Conservation (phyloP, 768 basidiomycete genomes). For the Clitopilus passeckerianus region DNA sequence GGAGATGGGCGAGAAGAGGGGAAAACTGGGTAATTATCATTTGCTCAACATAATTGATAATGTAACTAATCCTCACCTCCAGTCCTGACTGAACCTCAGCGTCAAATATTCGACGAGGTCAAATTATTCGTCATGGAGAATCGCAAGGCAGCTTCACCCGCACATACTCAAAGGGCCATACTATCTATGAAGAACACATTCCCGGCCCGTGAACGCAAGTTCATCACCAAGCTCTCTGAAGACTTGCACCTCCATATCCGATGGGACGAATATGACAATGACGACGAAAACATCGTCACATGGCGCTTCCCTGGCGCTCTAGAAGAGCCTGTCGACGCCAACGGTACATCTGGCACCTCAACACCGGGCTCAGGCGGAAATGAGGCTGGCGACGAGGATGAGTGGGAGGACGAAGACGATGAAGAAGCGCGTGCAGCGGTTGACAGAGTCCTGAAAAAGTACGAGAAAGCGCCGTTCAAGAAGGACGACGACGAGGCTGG, state of each 20-base stretch:
- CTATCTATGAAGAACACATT: slow-evolving; percentile 76
- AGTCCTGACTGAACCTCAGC: slow-evolving; percentile 74
- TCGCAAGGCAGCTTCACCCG: slow-evolving; percentile 23
- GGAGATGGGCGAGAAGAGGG: slow-evolving; percentile 54
- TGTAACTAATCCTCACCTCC: neutral
- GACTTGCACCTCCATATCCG: slow-evolving; percentile 73
- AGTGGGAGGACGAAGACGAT: slow-evolving; percentile 56
- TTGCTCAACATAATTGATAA: neutral
- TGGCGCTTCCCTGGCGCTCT: slow-evolving; percentile 51
- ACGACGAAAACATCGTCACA: slow-evolving; percentile 74
- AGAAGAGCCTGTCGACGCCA: slow-evolving; percentile 20
- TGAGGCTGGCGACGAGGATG: slow-evolving; percentile 31
- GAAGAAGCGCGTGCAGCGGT: slow-evolving; percentile 71
- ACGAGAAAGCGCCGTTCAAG: slow-evolving; percentile 75
- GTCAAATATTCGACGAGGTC: slow-evolving; percentile 74
- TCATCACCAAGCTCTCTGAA: slow-evolving; percentile 70
- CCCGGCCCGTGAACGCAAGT: slow-evolving; percentile 73
- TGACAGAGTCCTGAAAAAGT: slow-evolving; percentile 81
- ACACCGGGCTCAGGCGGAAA: slow-evolving; percentile 14
- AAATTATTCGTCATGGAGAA: slow-evolving; percentile 65
- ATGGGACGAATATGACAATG: slow-evolving; percentile 94
- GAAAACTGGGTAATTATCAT: slow-evolving; percentile 54
- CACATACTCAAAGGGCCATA: slow-evolving; percentile 29
- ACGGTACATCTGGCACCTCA: slow-evolving; percentile 9
- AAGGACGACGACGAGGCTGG: slow-evolving; percentile 68